Evolutionary conservation across 1,284 basidiomycete species (phyloP).

Genomic region (Rhizoctonia solani): DNA sequence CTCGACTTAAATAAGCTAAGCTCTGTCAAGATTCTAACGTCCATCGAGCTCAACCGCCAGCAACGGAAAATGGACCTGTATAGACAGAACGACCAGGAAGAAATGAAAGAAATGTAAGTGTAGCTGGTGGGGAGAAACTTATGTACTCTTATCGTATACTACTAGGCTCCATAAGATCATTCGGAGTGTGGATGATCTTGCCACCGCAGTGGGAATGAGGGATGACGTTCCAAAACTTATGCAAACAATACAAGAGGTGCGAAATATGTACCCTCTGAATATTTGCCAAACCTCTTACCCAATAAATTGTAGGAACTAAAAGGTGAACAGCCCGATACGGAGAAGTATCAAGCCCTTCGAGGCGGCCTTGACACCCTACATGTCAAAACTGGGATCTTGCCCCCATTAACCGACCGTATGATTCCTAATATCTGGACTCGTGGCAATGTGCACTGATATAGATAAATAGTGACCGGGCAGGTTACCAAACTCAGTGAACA

Average conservation of each 20-base stretch:
- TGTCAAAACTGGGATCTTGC: constrained; percentile 3
- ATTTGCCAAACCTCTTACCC: background rate
- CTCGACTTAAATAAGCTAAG: background rate
- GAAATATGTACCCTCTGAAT: background rate
- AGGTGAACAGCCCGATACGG: constrained; percentile 10
- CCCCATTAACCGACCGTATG: background rate
- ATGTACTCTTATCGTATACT: background rate
- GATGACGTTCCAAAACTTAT: constrained; percentile 7
- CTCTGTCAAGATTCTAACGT: background rate
- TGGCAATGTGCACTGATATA: background rate
- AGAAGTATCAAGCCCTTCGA: constrained; percentile 7
- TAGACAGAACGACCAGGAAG: constrained; percentile 2
- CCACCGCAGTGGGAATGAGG: constrained; percentile 7
- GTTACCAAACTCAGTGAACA: background rate
- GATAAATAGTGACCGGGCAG: constrained; percentile 9
- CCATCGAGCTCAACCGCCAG: constrained; percentile 9
- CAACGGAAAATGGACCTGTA: background rate
- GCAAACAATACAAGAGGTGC: constrained; percentile 11
- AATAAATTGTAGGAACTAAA: background rate
- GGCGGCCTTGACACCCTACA: constrained; percentile 15
- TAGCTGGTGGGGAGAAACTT: background rate
- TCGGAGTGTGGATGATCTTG: background rate
- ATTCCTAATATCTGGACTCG: background rate
- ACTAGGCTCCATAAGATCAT: constrained; percentile 5
- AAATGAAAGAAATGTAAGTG: constrained; percentile 8